Conservation (phyloP, 352 stramenopile genomes). For the Globisporangium irregulare region DNA sequence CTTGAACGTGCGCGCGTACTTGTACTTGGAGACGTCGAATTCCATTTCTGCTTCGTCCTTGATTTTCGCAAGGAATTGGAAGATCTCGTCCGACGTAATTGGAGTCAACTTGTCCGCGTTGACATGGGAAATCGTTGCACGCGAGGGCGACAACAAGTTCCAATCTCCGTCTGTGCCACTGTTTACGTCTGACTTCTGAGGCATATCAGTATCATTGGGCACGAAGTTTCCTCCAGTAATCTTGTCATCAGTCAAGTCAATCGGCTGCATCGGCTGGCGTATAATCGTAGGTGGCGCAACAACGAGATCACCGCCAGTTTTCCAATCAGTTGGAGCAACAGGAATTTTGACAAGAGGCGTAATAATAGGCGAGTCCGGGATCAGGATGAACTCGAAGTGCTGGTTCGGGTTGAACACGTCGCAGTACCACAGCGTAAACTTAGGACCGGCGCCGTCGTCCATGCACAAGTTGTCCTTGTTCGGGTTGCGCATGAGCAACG, state of each 20-base stretch:
- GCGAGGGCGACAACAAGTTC: not conserved
- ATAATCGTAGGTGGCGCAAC: not conserved
- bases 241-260: not conserved
- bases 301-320: not conserved
- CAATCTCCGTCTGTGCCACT: not conserved
- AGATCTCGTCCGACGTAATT: not conserved
- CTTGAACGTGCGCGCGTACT: not conserved
- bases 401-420: constrained; percentile 30
- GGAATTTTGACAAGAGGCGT: not conserved
- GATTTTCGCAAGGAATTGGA: not conserved
- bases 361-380: not conserved
- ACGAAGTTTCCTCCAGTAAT: not conserved
- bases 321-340: not conserved
- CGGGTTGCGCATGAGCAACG: constrained; percentile 26
- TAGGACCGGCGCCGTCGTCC: constrained; percentile 27
- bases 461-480: constrained; percentile 29
- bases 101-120: not conserved
- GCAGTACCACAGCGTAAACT: constrained; percentile 18
- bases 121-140: not conserved
- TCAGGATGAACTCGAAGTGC: constrained; percentile 30
- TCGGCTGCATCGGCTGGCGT: not conserved
- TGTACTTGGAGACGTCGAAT: not conserved
- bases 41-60: not conserved
- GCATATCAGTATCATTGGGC: too few relatives aligned
- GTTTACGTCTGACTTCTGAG: not conserved